Conservation (phyloP, 1,284 basidiomycete species). For the Ustilago xerochloae region DNA sequence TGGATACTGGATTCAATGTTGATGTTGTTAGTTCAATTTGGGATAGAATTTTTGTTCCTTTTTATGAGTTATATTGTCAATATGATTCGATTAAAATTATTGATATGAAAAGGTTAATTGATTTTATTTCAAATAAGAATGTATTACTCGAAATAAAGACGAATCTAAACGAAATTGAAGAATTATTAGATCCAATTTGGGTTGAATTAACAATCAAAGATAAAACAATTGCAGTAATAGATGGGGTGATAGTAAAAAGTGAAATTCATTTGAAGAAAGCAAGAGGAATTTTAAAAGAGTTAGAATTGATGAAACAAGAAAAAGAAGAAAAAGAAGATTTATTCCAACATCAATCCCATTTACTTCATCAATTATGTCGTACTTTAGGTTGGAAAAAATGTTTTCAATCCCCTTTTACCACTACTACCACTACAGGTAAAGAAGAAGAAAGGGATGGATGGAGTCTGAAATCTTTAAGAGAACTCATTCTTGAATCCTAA, state of each 20-base stretch:
- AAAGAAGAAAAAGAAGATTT: neutral
- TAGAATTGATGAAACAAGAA: neutral
- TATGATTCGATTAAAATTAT: conserved; percentile 13
- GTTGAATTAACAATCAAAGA: too few relatives aligned
- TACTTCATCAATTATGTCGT: neutral
- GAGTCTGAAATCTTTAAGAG: too few relatives aligned
- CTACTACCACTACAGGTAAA: neutral
- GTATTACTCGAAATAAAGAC: neutral
- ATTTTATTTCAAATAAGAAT: neutral
- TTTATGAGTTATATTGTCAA: conserved; percentile 22
- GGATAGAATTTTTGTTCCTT: conserved; percentile 28
- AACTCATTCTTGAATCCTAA: too few relatives aligned
- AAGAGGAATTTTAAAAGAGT: neutral
- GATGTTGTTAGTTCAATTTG: conserved; percentile 7
- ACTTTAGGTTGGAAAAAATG: conserved; percentile 15
- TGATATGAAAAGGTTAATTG: conserved; percentile 10
- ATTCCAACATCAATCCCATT: conserved; percentile 7
- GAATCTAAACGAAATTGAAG: too few relatives aligned
- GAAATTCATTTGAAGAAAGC: conserved; percentile 15
- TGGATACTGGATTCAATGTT: conserved; percentile 48
- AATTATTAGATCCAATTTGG: too few relatives aligned
- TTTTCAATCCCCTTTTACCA: conserved; percentile 1
- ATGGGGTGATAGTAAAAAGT: too few relatives aligned
- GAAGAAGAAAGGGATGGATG: too few relatives aligned
- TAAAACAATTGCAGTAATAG: too few relatives aligned